Evolutionary conservation across 2,329 filamentous ascomycete genomes (phyloP).

Genomic region (Periconia sp.): DNA sequence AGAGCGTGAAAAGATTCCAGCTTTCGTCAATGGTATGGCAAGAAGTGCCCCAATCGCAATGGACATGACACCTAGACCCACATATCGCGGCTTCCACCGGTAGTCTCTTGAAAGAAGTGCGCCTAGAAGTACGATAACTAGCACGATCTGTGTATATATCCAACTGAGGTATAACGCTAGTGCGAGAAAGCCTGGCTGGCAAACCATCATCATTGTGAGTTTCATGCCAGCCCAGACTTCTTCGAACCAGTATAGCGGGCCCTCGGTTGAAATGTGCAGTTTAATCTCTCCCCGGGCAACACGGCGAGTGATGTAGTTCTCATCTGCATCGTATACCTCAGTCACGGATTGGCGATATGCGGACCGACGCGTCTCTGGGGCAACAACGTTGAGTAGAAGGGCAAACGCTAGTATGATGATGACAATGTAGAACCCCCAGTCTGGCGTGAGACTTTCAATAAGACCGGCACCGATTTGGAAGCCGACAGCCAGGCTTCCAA

Average conservation of each 20-base stretch:
- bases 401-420: constrained; percentile 67
- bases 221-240: constrained; percentile 71
- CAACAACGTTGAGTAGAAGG: constrained; percentile 69
- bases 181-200: constrained; percentile 72
- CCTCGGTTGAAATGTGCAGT: constrained; percentile 71
- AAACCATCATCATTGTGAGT: constrained; percentile 69
- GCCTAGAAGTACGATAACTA: constrained; percentile 70
- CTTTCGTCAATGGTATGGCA: constrained; percentile 74
- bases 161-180: constrained; percentile 73
- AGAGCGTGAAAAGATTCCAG: constrained; percentile 67
- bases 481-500: constrained; percentile 70
- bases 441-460: constrained; percentile 64
- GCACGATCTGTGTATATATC: constrained; percentile 76
- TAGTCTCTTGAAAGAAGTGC: constrained; percentile 72
- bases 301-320: constrained; percentile 53
- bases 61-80: constrained; percentile 67
- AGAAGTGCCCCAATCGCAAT: constrained; percentile 69
- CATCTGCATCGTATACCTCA: constrained; percentile 54
- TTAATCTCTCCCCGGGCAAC: constrained; percentile 74
- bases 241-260: constrained; percentile 75
- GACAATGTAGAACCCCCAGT: constrained; percentile 76
- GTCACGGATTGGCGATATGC: constrained; percentile 68
- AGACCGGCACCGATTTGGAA: constrained; percentile 72
- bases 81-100: constrained; percentile 62
- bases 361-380: constrained; percentile 71